These are phyloP conservation scores for Aspergillus novofumigatus DNA, from an alignment of 2,329 filamentous ascomycete species.

Conservation along the genomic window DNA sequence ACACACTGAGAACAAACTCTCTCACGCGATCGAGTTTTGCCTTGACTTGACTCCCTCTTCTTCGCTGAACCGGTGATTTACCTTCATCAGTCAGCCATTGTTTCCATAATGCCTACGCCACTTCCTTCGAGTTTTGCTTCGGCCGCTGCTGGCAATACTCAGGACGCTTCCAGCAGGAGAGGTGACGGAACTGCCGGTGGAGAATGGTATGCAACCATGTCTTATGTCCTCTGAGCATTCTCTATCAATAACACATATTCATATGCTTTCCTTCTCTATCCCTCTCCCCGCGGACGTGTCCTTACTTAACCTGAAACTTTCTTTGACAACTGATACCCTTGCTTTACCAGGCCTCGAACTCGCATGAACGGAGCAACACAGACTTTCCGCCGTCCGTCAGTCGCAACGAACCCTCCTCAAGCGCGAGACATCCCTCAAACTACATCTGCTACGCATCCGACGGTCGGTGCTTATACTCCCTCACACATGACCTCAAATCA, in stretches of 20 bases:
- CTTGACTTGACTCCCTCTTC: slow-evolving; percentile 17
- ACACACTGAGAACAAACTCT: slow-evolving; percentile 1
- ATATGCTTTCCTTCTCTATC: slow-evolving; percentile 2
- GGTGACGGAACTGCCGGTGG: slow-evolving; percentile 57
- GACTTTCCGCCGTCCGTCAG: slow-evolving; percentile 62
- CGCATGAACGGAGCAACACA: slow-evolving; percentile 63
- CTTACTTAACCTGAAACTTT: not conserved
- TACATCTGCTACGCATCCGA: slow-evolving; percentile 38
- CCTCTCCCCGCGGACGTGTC: not conserved
- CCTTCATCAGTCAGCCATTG: slow-evolving; percentile 18
- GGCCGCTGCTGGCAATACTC: slow-evolving; percentile 71
- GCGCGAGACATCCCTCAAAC: slow-evolving; percentile 40
- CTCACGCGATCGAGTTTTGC: slow-evolving; percentile 21
- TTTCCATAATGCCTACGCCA: slow-evolving; percentile 62
- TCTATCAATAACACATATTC: not conserved
- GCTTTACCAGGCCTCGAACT: slow-evolving; percentile 50
- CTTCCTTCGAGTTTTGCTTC: slow-evolving; percentile 81
- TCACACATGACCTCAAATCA: slow-evolving; percentile 55
- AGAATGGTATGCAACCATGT: slow-evolving; percentile 61
- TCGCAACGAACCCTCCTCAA: slow-evolving; percentile 52
- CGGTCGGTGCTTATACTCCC: slow-evolving; percentile 54
- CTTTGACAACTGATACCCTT: not conserved
- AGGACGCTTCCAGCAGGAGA: slow-evolving; percentile 58
- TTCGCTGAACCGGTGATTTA: slow-evolving; percentile 19
- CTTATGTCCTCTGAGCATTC: not conserved